phyloP scores from a whole-genome alignment of 352 stramenopile species.

The Pythium volutum region DNA sequence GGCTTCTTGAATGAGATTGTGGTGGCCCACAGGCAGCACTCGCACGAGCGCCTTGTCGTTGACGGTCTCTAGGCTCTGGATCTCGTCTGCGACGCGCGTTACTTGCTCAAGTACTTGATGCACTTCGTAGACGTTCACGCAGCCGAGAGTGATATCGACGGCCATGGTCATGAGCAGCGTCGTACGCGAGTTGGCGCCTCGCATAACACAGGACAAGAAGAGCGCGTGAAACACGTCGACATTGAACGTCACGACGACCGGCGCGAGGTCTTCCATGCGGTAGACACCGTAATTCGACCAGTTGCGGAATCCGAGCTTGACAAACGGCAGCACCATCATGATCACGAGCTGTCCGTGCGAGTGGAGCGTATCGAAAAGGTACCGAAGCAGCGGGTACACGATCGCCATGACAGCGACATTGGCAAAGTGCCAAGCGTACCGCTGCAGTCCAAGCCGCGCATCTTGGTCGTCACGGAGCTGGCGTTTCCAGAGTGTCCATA shows the following conservation, averaged over 20 bases:
- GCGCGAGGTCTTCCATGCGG: slow-evolving; percentile 27
- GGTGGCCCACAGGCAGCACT: too few species aligned
- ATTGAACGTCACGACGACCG: slow-evolving; percentile 17
- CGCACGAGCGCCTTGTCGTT: too few species aligned
- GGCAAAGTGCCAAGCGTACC: too few species aligned
- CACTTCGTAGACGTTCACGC: background rate
- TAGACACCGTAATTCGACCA: slow-evolving; percentile 20
- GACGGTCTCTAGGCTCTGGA: too few species aligned
- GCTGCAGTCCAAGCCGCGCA: too few species aligned
- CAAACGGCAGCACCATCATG: slow-evolving; percentile 26
- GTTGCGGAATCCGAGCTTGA: slow-evolving; percentile 39
- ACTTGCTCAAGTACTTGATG: background rate
- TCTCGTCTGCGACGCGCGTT: background rate
- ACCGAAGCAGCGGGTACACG: too few species aligned
- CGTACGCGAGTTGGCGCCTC: background rate
- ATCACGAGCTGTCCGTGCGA: slow-evolving; percentile 1
- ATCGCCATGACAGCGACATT: too few species aligned
- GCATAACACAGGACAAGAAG: slow-evolving; percentile 18
- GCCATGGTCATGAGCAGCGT: background rate
- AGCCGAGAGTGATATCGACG: slow-evolving; percentile 3
- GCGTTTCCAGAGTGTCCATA: too few species aligned
- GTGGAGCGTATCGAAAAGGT: slow-evolving; percentile 11
- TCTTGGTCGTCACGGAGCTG: too few species aligned
- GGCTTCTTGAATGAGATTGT: background rate
- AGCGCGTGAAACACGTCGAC: slow-evolving; percentile 25